phyloP scores from a whole-genome alignment of 2,329 filamentous ascomycete genomes.

The Scedosporium dehoogii region DNA sequence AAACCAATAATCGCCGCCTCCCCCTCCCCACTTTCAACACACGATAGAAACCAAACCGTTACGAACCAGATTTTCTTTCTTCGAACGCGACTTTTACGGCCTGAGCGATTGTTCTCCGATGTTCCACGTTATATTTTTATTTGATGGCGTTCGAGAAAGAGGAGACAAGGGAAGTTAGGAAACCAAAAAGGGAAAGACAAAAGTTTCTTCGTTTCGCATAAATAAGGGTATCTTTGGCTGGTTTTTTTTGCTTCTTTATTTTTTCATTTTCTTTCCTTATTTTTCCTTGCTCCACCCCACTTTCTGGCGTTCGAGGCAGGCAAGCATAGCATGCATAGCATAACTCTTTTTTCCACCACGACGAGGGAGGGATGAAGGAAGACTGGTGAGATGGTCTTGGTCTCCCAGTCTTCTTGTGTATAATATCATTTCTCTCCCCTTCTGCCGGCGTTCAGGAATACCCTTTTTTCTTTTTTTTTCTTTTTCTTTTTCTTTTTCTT shows the following conservation, averaged over 20 bases:
- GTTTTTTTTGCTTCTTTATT: neutral
- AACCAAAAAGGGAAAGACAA: neutral
- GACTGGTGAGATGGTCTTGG: neutral
- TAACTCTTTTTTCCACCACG: neutral
- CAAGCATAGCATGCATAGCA: neutral
- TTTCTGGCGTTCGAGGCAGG: neutral
- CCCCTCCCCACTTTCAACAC: neutral
- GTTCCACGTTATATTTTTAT: neutral
- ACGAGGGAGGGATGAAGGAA: neutral
- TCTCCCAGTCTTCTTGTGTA: neutral
- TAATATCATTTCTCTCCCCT: neutral
- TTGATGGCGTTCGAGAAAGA: constrained; percentile 3
- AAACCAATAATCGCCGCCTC: neutral
- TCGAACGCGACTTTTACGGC: neutral
- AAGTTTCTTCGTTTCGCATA: neutral
- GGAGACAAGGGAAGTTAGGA: neutral
- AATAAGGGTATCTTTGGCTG: neutral
- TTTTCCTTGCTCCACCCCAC: neutral
- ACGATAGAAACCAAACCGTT: neutral
- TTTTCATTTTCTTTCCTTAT: neutral
- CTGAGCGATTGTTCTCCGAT: constrained; percentile 1
- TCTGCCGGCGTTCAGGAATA: neutral
- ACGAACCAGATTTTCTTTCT: neutral
- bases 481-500: constrained; percentile 1
- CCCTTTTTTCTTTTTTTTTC: constrained; percentile 1